Evolutionary conservation across 805 yeast genomes (phyloP), one percentile per base, ranked within the genome.

Genomic region (Wickerhamomyces xylosicus): DNA sequence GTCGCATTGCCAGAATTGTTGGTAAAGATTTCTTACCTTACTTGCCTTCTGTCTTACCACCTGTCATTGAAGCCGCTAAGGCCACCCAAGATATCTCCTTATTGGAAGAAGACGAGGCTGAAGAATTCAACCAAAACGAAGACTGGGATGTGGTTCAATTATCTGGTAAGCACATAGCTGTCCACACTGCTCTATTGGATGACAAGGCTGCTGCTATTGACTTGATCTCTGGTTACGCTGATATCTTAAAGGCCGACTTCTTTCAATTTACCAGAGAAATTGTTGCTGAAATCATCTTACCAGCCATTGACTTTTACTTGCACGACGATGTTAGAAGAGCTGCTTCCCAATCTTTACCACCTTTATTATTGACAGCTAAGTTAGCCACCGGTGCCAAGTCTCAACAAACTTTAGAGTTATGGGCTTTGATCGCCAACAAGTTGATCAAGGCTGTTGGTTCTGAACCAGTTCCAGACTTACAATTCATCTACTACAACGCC

Each of bases 101-200:
- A 35, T 73, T 92, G 38, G 97, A 90, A 50, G 81, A 76, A 43
- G 95, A 89, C 47, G 89, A 81, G 42, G 95, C 94, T 41, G 92
- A 84, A 36, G 85, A 84, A 47, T 76, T 76, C 47, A 82, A 78
- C 49, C 79, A 77, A 53, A 84, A 85, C 50, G 94, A 87, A 39
- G 96, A 87, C 45, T 92, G 96, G 92, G 97, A 92, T 54, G 92
- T 92, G 35, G 79, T 92, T 39, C 86, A 86, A 49, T 66, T 89
- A 34, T 78, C 85, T 22, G 98, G 97, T 39, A 89, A 86, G 59
- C 89, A 85, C 53, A 77, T 92, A 52, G 97, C 97, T 18, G 86
- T 92, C 38, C 95, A 90, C 56, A 89, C 97, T 3, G 86, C 96
- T 11, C 67, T 85, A n/a, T 69, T 92, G 42, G 98, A 92, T 55